Conservation (phyloP, 2,329 filamentous ascomycete genomes). For the Rhexocercosporidium sp. region DNA sequence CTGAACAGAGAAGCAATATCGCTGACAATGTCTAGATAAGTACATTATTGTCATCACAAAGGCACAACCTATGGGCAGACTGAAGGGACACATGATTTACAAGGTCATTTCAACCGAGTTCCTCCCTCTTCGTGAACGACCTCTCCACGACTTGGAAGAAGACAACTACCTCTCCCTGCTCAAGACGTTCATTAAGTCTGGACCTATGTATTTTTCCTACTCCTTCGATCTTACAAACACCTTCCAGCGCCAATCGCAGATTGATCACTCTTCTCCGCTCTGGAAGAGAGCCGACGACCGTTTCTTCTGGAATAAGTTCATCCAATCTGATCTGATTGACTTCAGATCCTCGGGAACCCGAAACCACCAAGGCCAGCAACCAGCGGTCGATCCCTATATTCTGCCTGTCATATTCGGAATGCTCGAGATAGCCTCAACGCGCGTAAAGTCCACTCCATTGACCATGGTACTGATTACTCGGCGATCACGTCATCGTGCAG, state of each 20-base stretch:
- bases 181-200: slow-evolving; percentile 79
- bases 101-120: slow-evolving; percentile 91
- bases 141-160: slow-evolving; percentile 91
- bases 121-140: slow-evolving; percentile 88
- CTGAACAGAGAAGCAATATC: not conserved
- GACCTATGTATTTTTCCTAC: slow-evolving; percentile 98
- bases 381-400: slow-evolving; percentile 87
- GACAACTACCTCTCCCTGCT: slow-evolving; percentile 87
- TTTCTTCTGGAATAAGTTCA: slow-evolving; percentile 98
- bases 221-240: slow-evolving; percentile 95
- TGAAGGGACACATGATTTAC: slow-evolving; percentile 97
- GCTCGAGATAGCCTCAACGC: slow-evolving; percentile 86
- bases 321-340: slow-evolving; percentile 89
- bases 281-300: slow-evolving; percentile 95
- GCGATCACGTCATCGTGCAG: slow-evolving; percentile 84
- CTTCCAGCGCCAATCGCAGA: slow-evolving; percentile 89
- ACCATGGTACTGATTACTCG: slow-evolving; percentile 89
- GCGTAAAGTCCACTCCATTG: slow-evolving; percentile 81
- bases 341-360: slow-evolving; percentile 72
- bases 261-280: slow-evolving; percentile 72
- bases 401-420: slow-evolving; percentile 96
- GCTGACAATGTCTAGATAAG: slow-evolving; percentile 65
- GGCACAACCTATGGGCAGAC: slow-evolving; percentile 83
- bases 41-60: slow-evolving; percentile 98
- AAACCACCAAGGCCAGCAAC: slow-evolving; percentile 71